These are phyloP conservation scores for Ogataea haglerorum DNA, from an alignment of 805 yeast species.

Conservation along the genomic window DNA sequence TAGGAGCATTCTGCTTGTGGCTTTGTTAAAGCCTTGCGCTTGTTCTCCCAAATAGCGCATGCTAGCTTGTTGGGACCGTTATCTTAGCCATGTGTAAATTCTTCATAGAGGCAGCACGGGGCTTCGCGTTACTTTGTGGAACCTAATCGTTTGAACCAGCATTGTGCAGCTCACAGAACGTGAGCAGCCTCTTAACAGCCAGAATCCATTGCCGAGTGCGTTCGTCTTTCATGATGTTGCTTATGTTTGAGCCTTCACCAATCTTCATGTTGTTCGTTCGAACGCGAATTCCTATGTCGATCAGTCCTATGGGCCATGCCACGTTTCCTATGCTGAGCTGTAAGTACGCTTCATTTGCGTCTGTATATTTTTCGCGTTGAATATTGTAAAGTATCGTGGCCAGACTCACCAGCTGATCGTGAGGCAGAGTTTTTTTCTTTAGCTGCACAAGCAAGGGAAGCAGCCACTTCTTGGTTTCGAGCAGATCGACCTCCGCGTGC, in stretches of 20 bases:
- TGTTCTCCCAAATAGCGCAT: not conserved
- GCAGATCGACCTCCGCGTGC: conserved; percentile 21
- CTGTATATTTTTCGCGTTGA: conserved; percentile 48
- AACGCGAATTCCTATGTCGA: conserved; percentile 75
- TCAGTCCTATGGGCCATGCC: conserved; percentile 90
- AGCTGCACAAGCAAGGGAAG: conserved; percentile 54
- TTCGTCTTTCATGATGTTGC: conserved; percentile 80
- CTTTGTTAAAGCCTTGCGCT: not conserved
- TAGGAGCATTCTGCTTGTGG: not conserved
- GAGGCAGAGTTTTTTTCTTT: conserved; percentile 38
- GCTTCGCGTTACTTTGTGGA: conserved; percentile 1
- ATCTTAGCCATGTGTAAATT: not conserved
- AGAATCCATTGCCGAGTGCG: conserved; percentile 73
- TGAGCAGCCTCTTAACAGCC: conserved; percentile 68
- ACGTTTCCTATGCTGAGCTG: conserved; percentile 80
- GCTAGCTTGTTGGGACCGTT: not conserved
- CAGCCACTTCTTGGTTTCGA: conserved; percentile 49
- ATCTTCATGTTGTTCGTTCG: conserved; percentile 58
- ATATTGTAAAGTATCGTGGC: conserved; percentile 57
- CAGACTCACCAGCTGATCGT: conserved; percentile 49
- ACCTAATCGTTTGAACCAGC: not conserved
- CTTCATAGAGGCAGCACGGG: not conserved
- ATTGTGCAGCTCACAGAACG: conserved; percentile 38
- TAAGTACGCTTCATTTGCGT: conserved; percentile 68
- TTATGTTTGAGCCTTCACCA: conserved; percentile 28